phyloP scores from a whole-genome alignment of 2,329 filamentous ascomycete species.

The Neofusicoccum kwambonambiense region DNA sequence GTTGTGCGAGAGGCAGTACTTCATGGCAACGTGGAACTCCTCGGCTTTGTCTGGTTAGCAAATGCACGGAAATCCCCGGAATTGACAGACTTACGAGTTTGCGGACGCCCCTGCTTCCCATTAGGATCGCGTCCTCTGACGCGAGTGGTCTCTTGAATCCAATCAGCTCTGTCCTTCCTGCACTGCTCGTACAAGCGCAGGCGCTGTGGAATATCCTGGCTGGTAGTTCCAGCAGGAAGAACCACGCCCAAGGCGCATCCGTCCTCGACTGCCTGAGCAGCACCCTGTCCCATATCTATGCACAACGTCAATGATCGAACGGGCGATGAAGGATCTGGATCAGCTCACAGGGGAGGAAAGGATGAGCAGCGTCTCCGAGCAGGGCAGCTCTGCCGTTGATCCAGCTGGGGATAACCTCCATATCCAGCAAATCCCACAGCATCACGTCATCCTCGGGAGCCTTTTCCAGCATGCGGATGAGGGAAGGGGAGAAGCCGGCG shows the following conservation, averaged over 20 bases:
- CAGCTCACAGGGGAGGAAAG: conserved; percentile 59
- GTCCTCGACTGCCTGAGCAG: conserved; percentile 66
- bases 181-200: conserved; percentile 60
- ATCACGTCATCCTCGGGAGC: conserved; percentile 36
- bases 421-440: conserved; percentile 47
- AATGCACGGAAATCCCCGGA: too few relatives aligned
- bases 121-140: conserved; percentile 50
- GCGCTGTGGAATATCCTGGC: conserved; percentile 37
- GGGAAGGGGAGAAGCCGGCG: conserved; percentile 34
- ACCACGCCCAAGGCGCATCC: conserved; percentile 59
- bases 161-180: conserved; percentile 57
- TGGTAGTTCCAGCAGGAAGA: conserved; percentile 17
- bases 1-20: neutral
- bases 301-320: neutral
- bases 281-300: conserved; percentile 60
- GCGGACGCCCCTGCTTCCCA: conserved; percentile 26
- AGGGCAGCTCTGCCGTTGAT: conserved; percentile 54
- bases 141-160: conserved; percentile 59
- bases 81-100: conserved; percentile 25
- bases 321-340: neutral
- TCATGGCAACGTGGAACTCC: neutral
- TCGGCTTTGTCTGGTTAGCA: neutral
- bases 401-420: conserved; percentile 59
- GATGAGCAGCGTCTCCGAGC: conserved; percentile 67
- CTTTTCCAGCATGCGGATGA: conserved; percentile 39